These are phyloP conservation scores for Macaranga tanarius DNA, from an alignment of 441 rosid genomes.

Conservation along the genomic window DNA sequence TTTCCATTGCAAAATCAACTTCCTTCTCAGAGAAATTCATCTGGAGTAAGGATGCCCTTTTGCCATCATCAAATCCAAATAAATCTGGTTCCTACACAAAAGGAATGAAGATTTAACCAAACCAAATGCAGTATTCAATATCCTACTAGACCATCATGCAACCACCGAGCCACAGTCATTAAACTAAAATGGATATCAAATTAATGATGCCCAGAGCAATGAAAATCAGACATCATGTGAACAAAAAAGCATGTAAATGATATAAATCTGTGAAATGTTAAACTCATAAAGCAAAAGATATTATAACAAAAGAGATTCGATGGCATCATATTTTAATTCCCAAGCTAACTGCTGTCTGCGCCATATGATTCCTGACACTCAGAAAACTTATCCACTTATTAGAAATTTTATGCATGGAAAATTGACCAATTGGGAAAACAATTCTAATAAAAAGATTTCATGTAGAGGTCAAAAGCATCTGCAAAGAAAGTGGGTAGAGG, in stretches of 20 bases:
- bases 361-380: background rate
- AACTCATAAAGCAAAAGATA: background rate
- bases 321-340: background rate
- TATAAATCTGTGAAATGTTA: background rate
- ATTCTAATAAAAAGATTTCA: background rate
- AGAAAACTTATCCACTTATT: background rate
- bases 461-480: background rate
- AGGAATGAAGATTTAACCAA: constrained; percentile 17
- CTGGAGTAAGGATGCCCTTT: constrained; percentile 54
- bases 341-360: background rate
- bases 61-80: constrained; percentile 39
- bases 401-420: background rate
- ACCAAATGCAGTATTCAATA: background rate
- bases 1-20: constrained; percentile 72
- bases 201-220: background rate
- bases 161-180: constrained; percentile 9
- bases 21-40: constrained; percentile 70
- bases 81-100: constrained; percentile 65
- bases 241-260: background rate
- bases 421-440: background rate
- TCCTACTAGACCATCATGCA: background rate
- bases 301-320: background rate
- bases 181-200: background rate
- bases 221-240: background rate
- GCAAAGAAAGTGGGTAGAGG: background rate